phyloP scores from a whole-genome alignment of 768 basidiomycete species.

The Suillus bovinus region DNA sequence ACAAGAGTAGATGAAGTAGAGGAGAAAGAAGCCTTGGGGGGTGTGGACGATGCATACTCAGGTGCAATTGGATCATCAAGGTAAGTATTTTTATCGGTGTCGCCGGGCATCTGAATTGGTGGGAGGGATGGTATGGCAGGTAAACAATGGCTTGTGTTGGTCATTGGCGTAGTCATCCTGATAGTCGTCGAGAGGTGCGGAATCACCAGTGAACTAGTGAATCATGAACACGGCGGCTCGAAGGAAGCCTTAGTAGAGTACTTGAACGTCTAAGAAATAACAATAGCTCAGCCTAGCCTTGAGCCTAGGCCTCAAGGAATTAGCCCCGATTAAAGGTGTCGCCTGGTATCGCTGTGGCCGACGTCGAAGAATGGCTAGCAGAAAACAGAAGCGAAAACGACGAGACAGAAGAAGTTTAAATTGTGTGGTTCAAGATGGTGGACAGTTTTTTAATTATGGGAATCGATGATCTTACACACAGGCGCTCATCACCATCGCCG shows the following conservation, averaged over 20 bases:
- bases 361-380: not conserved
- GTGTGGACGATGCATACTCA: slow-evolving; percentile 34
- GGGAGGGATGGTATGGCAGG: slow-evolving; percentile 44
- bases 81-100: slow-evolving; percentile 19
- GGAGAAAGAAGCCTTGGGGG: slow-evolving; percentile 41
- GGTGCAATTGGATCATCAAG: slow-evolving; percentile 18
- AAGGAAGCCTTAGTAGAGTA: not conserved
- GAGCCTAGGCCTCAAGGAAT: not conserved
- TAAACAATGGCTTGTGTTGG: slow-evolving; percentile 26
- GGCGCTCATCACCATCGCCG: slow-evolving; percentile 11
- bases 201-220: not conserved
- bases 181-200: slow-evolving; percentile 2
- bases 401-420: not conserved
- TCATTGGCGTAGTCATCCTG: slow-evolving; percentile 22
- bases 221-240: slow-evolving; percentile 2
- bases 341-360: slow-evolving; percentile 5
- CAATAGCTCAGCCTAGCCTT: slow-evolving; percentile 11
- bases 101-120: slow-evolving; percentile 44
- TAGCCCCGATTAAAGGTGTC: not conserved
- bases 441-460: slow-evolving; percentile 22
- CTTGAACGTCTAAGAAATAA: not conserved
- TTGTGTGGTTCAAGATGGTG: slow-evolving; percentile 11
- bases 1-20: slow-evolving; percentile 43
- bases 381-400: slow-evolving; percentile 11
- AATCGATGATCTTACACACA: slow-evolving; percentile 14